Percentiles rank a stretch among this genome's conserved stretches.
These are phyloP conservation scores for Zygosaccharomyces rouxii DNA, from an alignment of 805 yeast species.

Conservation along the genomic window DNA sequence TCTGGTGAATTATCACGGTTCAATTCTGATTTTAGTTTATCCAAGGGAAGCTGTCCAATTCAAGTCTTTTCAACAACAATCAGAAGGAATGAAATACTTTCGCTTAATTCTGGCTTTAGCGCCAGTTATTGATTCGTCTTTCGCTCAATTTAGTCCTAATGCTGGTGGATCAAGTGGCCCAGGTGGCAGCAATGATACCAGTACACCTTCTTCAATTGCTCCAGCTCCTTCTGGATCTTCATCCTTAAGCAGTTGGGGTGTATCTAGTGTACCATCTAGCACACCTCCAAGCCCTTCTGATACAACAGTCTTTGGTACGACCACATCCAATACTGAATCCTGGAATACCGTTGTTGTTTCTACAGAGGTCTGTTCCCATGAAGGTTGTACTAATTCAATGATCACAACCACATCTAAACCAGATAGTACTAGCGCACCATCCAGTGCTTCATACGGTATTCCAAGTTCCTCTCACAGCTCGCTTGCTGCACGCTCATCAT, in stretches of 20 bases:
- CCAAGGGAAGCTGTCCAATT: background rate
- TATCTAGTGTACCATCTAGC: no score
- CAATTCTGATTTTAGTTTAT: background rate
- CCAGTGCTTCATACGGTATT: no score
- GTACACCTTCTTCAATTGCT: background rate
- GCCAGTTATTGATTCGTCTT: background rate
- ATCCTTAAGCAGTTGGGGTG: no score
- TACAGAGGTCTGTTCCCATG: slow-evolving; percentile 17
- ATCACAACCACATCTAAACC: background rate
- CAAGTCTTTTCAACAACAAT: background rate
- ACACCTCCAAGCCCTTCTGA: background rate
- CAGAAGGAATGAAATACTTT: background rate
- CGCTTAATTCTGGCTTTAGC: background rate
- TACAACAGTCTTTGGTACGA: background rate
- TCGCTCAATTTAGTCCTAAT: background rate
- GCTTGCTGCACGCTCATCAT: no score
- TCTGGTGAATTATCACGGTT: background rate
- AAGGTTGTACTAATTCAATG: slow-evolving; percentile 7
- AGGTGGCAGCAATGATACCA: background rate
- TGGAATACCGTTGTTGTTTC: slow-evolving; percentile 14
- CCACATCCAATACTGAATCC: background rate
- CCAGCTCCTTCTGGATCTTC: background rate
- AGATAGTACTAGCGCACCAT: no score
- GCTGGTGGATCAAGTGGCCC: background rate
- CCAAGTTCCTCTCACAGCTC: no score